These are phyloP conservation scores for Chlorella sp. DNA, from an alignment of 139 green algal genomes.

Conservation along the genomic window DNA sequence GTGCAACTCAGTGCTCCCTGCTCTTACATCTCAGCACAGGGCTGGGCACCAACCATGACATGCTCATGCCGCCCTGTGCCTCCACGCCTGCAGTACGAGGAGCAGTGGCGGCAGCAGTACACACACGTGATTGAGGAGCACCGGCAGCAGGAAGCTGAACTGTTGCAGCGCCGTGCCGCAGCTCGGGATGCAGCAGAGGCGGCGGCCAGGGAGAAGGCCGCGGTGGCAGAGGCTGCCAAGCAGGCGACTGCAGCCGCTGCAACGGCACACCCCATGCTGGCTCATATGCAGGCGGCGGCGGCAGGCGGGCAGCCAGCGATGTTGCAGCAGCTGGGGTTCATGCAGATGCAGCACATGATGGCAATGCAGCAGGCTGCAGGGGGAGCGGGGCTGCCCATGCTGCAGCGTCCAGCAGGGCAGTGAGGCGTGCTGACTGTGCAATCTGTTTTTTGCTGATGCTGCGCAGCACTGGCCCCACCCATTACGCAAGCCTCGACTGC, in stretches of 20 bases:
- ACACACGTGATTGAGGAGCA: background rate
- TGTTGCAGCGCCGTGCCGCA: background rate
- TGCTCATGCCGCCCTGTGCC: no score
- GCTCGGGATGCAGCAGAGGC: background rate
- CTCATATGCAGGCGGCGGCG: background rate
- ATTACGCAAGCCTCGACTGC: no score
- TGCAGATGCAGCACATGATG: constrained; percentile 15
- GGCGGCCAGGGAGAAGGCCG: background rate
- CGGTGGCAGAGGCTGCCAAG: background rate
- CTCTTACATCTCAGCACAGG: no score
- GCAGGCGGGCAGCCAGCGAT: background rate
- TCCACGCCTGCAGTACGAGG: background rate
- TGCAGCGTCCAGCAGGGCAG: background rate
- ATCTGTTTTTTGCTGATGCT: no score
- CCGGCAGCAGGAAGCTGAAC: background rate
- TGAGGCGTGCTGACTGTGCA: background rate
- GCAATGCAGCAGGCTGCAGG: background rate
- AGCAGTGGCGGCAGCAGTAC: constrained; percentile 1
- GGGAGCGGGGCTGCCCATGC: background rate
- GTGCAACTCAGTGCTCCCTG: no score
- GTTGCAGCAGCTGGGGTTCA: background rate
- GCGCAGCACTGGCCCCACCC: no score
- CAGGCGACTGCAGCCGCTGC: background rate
- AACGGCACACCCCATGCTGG: background rate
- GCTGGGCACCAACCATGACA: background rate